Conservation (phyloP, 306 rosid genomes). For the Abrus pulchellus region DNA sequence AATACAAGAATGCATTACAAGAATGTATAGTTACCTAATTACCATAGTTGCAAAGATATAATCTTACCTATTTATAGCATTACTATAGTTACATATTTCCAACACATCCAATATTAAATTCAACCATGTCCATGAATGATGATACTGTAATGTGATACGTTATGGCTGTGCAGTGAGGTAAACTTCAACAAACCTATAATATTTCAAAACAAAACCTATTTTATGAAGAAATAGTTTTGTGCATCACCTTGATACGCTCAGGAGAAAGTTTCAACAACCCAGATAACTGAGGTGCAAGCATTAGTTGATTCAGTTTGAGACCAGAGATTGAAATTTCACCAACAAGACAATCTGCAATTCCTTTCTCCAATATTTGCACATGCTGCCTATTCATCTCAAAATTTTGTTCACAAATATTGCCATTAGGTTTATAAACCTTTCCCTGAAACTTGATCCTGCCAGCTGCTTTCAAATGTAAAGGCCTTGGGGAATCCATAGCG, state of each 20-base stretch:
- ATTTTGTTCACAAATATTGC: constrained; percentile 54
- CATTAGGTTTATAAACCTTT: constrained; percentile 68
- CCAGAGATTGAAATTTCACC: constrained; percentile 85
- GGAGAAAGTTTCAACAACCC: constrained; percentile 77
- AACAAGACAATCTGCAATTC: constrained; percentile 64
- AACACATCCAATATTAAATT: background rate
- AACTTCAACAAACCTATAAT: constrained; percentile 34
- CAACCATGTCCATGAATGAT: constrained; percentile 22
- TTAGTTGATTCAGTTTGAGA: constrained; percentile 91
- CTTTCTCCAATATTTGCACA: constrained; percentile 54
- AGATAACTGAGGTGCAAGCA: constrained; percentile 89
- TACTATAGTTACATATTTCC: no score
- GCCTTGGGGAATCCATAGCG: constrained; percentile 80
- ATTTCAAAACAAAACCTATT: background rate
- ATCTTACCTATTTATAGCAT: no score
- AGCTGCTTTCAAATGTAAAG: constrained; percentile 82
- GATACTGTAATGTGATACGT: background rate
- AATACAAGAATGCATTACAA: no score
- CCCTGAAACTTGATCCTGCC: constrained; percentile 91
- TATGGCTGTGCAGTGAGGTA: constrained; percentile 14
- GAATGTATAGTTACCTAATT: no score
- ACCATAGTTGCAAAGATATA: no score
- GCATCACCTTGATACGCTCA: constrained; percentile 76
- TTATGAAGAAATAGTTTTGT: constrained; percentile 28
- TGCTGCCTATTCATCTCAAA: constrained; percentile 57